phyloP scores from a whole-genome alignment of 164 flowering plant species.

The Vitis cinerea region DNA sequence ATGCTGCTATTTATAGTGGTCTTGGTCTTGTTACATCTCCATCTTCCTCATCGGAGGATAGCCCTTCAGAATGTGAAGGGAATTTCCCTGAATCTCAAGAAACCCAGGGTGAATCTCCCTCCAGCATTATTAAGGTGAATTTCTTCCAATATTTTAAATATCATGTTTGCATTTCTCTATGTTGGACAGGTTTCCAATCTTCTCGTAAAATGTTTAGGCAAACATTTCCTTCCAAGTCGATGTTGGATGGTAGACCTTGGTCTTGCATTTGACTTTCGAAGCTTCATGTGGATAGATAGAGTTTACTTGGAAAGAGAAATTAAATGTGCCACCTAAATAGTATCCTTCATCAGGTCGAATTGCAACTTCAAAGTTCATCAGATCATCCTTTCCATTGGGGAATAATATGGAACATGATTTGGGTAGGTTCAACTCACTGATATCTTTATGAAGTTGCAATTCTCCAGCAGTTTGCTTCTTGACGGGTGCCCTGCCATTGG shows the following conservation, averaged over 20 bases:
- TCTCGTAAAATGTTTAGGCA: conserved; percentile 81
- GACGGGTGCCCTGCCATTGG: conserved; percentile 32
- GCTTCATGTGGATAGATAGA: conserved; percentile 74
- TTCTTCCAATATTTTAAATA: too few species aligned
- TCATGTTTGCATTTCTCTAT: too few species aligned
- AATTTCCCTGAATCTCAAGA: conserved; percentile 26
- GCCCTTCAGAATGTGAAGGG: conserved; percentile 56
- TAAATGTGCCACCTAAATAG: conserved; percentile 18
- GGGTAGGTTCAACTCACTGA: background rate
- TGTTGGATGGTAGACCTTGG: conserved; percentile 92
- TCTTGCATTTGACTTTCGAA: conserved; percentile 82
- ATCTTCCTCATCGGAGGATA: conserved; percentile 53
- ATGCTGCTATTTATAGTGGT: conserved; percentile 81
- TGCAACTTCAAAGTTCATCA: conserved; percentile 54
- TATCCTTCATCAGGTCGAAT: conserved; percentile 56
- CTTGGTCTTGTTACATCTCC: conserved; percentile 77
- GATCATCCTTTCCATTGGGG: conserved; percentile 51
- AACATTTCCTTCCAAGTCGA: conserved; percentile 81
- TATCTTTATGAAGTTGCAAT: conserved; percentile 52
- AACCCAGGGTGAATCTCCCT: background rate
- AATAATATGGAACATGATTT: conserved; percentile 20
- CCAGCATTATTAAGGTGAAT: too few species aligned
- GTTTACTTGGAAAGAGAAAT: conserved; percentile 62
- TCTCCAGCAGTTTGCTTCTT: conserved; percentile 55
- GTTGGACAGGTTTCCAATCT: conserved; percentile 78